Base-by-base conservation (phyloP, 495 filamentous ascomycete genomes). In the Xylaria palmicola region DNA sequence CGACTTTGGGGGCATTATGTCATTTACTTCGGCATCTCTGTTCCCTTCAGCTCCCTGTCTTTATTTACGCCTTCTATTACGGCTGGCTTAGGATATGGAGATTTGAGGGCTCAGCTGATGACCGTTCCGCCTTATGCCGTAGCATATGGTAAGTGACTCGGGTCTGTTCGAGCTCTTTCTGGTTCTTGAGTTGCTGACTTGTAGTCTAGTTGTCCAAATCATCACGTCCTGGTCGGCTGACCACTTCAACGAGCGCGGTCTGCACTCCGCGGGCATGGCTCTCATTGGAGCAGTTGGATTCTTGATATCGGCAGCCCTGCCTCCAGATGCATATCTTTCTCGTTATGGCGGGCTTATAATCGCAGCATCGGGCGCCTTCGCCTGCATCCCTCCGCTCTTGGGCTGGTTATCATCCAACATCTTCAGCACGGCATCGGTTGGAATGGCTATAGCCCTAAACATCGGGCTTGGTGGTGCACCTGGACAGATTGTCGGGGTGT, bases 61-160 rank as follows among this genome's bases (percentile, higher is more conserved):
- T 78, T 96, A 3, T 94, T 96, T 71, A 80, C 91, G 0, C 91
- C 91, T 2, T 87, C 85, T 4, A 93, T 94, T 64, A 88, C 93
- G 56, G 75, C 68, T 19, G 81, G 88, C 56, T 73, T 89, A n/a
- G 91, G 91, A 6, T 93, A 88, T 7, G 87, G 83, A 4, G 79
- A 74, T 6, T 68, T 86, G 3, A 68, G 72, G 26, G 88, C 90
- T 0, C 90, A 96, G 64, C 77, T 94, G 1, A 80, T 93, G 40
- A 86, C 83, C n/a, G 90, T 94, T 0, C 90, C 91, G 3, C 90
- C 90, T 0, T 94, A 96, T 65, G 88, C 85, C 9, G 86, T 81
- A 0, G 91, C 91, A 3, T 88, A 87, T 27, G 68, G 68, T 71
- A 67, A 56, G 67, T 53, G 2, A 3, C 34, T 22, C 22, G n/a